A percentile compares a stretch with the other conserved stretches of the same genome.
Conservation (phyloP, 768 basidiomycete species). For the Mrakia frigida region DNA sequence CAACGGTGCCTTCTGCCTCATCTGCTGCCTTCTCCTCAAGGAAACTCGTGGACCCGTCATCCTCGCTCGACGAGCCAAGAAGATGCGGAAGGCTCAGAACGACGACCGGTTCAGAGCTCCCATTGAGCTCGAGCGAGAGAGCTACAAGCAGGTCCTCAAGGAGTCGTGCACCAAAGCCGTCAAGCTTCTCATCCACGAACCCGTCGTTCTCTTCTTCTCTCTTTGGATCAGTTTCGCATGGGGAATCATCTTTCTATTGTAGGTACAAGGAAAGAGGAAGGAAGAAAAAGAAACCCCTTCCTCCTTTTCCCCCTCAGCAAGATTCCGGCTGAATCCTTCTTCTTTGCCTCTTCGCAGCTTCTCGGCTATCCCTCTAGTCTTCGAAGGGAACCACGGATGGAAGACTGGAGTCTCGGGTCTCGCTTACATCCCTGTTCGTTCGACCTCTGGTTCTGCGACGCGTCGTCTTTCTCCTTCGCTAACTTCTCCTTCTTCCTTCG, state of each 20-base stretch:
- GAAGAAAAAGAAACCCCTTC: no score
- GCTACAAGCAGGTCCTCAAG: constrained; percentile 34
- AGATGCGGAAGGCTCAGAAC: constrained; percentile 35
- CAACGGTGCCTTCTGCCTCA: constrained; percentile 32
- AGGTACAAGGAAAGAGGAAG: no score
- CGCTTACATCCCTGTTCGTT: constrained; percentile 28
- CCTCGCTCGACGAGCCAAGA: constrained; percentile 34
- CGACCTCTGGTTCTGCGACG: not conserved
- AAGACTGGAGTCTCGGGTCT: constrained; percentile 34
- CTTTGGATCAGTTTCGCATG: constrained; percentile 32
- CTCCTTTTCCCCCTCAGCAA: not conserved
- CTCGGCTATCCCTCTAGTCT: constrained; percentile 35
- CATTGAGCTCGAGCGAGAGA: constrained; percentile 35
- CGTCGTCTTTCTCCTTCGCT: no score
- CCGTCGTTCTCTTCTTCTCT: not conserved
- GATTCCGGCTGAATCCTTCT: not conserved
- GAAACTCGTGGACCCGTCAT: constrained; percentile 38
- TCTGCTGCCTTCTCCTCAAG: constrained; percentile 34
- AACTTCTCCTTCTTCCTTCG: not conserved
- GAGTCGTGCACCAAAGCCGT: constrained; percentile 34
- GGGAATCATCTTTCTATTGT: constrained; percentile 30
- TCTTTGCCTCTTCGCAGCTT: constrained; percentile 27
- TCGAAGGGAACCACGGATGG: constrained; percentile 36
- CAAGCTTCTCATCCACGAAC: constrained; percentile 34
- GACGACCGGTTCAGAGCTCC: constrained; percentile 35